phyloP scores from a whole-genome alignment of 2,329 filamentous ascomycete species.

The Xylariaceae sp. region DNA sequence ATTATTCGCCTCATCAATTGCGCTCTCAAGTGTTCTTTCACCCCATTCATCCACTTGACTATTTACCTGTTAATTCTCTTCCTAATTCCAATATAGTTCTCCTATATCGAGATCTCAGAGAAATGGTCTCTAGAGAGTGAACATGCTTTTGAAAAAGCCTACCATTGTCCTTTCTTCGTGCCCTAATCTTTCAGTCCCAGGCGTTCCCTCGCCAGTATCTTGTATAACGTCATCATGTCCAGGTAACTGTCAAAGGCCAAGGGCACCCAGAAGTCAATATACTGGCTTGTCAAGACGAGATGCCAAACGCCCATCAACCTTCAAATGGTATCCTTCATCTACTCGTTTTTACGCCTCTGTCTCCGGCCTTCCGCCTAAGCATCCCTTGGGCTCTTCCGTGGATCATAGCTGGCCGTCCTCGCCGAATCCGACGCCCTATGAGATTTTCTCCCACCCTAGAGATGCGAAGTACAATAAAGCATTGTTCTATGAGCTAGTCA shows the following conservation, averaged over 20 bases:
- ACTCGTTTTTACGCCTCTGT: constrained; percentile 38
- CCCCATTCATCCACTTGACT: too few relatives aligned
- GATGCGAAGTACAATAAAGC: constrained; percentile 78
- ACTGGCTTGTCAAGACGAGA: background rate
- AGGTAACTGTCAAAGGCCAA: constrained; percentile 18
- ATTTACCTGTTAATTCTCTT: too few relatives aligned
- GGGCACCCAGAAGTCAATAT: constrained; percentile 12
- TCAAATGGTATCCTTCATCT: background rate
- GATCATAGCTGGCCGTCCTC: constrained; percentile 54
- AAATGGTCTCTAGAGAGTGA: constrained; percentile 28
- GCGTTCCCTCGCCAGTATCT: constrained; percentile 26
- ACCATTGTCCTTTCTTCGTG: constrained; percentile 38
- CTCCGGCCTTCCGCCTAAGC: constrained; percentile 27
- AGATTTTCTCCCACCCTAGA: constrained; percentile 72
- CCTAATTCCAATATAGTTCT: too few relatives aligned
- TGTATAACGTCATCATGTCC: constrained; percentile 39
- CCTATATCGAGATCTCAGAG: too few relatives aligned
- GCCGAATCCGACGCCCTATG: constrained; percentile 79
- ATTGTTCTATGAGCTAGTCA: constrained; percentile 89
- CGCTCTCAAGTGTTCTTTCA: too few relatives aligned
- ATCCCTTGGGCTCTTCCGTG: constrained; percentile 28
- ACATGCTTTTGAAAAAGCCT: constrained; percentile 42
- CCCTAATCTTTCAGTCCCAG: constrained; percentile 27
- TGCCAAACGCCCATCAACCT: background rate
- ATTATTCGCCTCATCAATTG: too few relatives aligned